Conservation (phyloP, 441 rosid genomes). For the Aquilaria agallochum region DNA sequence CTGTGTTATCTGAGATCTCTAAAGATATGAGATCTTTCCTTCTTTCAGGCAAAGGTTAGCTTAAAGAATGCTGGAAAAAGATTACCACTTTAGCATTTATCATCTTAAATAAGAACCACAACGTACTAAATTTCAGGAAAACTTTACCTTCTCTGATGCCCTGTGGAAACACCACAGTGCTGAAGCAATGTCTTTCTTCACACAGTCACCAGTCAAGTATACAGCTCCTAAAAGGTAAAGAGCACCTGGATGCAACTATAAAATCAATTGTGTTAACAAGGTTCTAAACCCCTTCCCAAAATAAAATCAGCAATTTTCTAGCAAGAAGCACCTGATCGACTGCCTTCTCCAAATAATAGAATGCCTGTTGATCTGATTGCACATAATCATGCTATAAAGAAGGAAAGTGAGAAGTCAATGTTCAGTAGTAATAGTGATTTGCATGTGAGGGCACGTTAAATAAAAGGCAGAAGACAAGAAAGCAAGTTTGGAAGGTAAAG, state of each 20-base stretch:
- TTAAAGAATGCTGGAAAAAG: too few species aligned
- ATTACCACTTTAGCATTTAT: too few species aligned
- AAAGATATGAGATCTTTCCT: background rate
- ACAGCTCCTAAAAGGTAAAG: constrained; percentile 90
- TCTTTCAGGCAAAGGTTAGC: too few species aligned
- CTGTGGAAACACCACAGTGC: constrained; percentile 96
- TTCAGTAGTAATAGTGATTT: too few species aligned
- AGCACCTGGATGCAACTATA: constrained; percentile 90
- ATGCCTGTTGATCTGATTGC: constrained; percentile 86
- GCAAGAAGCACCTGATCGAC: constrained; percentile 70
- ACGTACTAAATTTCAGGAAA: constrained; percentile 1
- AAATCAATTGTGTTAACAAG: constrained; percentile 28
- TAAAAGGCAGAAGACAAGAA: too few species aligned
- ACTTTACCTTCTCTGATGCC: constrained; percentile 74
- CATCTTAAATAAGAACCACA: background rate
- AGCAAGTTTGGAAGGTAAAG: too few species aligned
- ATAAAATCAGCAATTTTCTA: constrained; percentile 9
- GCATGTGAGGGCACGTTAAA: too few species aligned
- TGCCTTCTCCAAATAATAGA: constrained; percentile 84
- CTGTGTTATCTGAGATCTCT: background rate
- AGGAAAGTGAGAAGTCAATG: background rate
- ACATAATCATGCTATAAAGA: constrained; percentile 65
- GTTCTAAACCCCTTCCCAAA: constrained; percentile 4
- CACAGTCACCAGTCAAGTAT: constrained; percentile 85
- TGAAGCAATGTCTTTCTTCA: constrained; percentile 82